Conservation (phyloP, 108 stramenopile genomes). For the Discostella stelligeroides region DNA sequence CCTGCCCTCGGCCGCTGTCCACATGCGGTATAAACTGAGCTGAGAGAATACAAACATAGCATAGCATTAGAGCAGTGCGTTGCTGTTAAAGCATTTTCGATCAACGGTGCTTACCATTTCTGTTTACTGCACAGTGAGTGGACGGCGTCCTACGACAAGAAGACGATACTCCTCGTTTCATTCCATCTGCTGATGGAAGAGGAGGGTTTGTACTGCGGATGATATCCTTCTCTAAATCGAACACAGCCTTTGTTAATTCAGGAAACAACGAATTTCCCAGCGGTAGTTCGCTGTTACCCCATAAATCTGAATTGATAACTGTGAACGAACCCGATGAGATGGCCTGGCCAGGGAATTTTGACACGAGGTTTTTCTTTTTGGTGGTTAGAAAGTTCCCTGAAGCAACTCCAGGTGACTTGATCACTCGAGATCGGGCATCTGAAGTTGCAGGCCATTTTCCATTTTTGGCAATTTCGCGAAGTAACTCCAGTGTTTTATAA, state of each 20-base stretch:
- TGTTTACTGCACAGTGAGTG: conserved; percentile 88
- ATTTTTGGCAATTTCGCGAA: conserved; percentile 47
- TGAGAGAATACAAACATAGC: not conserved
- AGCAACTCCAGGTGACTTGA: conserved; percentile 28
- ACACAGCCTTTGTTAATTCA: conserved; percentile 86
- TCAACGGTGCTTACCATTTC: conserved; percentile 16
- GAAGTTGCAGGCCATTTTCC: conserved; percentile 76
- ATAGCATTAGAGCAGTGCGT: too few relatives aligned
- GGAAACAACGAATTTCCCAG: conserved; percentile 86
- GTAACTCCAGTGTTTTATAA: conserved; percentile 22
- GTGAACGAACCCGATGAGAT: conserved; percentile 68
- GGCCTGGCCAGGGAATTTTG: conserved; percentile 32
- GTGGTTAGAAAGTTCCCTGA: conserved; percentile 16
- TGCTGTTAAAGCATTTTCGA: too few relatives aligned
- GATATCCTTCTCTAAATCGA: conserved; percentile 70
- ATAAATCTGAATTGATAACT: conserved; percentile 55
- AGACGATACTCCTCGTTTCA: conserved; percentile 76
- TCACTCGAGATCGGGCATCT: conserved; percentile 61
- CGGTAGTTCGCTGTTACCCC: conserved; percentile 42
- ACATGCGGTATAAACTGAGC: conserved; percentile 93
- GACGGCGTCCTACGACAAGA: conserved; percentile 73
- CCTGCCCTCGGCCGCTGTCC: conserved; percentile 85
- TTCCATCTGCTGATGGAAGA: conserved; percentile 78
- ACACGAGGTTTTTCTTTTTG: conserved; percentile 25
- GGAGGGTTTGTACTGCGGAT: conserved; percentile 33